Evolutionary conservation across 2,329 filamentous ascomycete genomes (phyloP), one percentile per base, ranked within the genome.

Genomic region (Botrytis galanthina): DNA sequence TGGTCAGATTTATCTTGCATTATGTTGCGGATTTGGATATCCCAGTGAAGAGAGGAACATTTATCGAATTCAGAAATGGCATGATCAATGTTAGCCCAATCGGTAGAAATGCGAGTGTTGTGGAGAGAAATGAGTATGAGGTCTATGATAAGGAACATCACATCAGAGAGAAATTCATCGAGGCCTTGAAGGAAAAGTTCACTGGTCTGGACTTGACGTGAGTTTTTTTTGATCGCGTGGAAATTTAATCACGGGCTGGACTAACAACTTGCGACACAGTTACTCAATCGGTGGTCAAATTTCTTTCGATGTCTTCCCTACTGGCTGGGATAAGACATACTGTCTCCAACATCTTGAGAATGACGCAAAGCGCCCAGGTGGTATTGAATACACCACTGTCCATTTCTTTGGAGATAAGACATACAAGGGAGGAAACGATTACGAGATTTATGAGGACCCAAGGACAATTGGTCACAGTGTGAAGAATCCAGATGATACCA

Each of bases 381-480:
- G 92, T 75, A 86, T 97, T 76, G 85, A 90, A 37, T 98, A 95
- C 87, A 93, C 90, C 78, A 95, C 89, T 62, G 92, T 98, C 78
- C 96, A 98, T 87, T 98, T 98, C 88, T 99, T 98, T 80, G 96
- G 96, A 77, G 96, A 99, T 87, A 99, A 98, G 91, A 93, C 93
- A 39, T 91, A 90, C 81, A 84, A 91, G 82, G 95, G 96, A 76
- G 96, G 96, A 75, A 99, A 98, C 83, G 96, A 99, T 84, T 95
- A 91, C 82, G 95, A 98, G 86, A 98, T 99, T 81, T 98, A 92
- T 83, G 86, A 85, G 77, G 95, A 98, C 82, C 81, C 87, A 72
- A 88, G 95, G 80, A 97, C 93, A 51, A 90, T 92, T 74, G 96
- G 96, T 2, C 96, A 99, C 84, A 86, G 91, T 39, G 96, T 98